Percentiles rank a stretch among this genome's conserved stretches.
These are phyloP conservation scores for Withania somnifera DNA, from an alignment of 305 asterid species.

Conservation along the genomic window DNA sequence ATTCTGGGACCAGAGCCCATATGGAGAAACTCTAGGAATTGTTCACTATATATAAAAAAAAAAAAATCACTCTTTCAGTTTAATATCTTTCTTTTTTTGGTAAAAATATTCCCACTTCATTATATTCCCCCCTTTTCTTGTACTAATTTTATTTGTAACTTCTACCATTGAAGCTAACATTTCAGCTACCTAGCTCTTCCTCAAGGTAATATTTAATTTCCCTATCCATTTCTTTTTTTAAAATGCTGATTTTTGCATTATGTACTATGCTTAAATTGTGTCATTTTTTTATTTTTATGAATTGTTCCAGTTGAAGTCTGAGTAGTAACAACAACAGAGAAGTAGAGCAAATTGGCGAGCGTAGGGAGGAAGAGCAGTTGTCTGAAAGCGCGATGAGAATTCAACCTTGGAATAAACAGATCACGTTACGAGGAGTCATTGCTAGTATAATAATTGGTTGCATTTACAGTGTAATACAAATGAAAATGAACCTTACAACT, in stretches of 20 bases:
- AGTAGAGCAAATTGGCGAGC: neutral
- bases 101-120: neutral
- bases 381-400: neutral
- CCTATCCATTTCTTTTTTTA: neutral
- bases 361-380: neutral
- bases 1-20: conserved; percentile 7
- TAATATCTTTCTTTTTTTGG: neutral
- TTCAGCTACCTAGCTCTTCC: neutral
- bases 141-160: neutral
- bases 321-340: neutral
- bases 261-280: neutral
- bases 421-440: conserved; percentile 35
- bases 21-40: conserved; percentile 11
- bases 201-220: neutral
- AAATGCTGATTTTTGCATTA: too few relatives aligned
- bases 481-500: conserved; percentile 57
- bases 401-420: conserved; percentile 45
- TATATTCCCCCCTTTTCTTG: neutral
- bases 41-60: conserved; percentile 13
- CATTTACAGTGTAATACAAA: conserved; percentile 45
- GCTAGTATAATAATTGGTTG: conserved; percentile 44
- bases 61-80: neutral
- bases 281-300: neutral
- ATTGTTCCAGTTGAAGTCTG: conserved; percentile 1
- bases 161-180: neutral